Evolutionary conservation across 495 filamentous ascomycete genomes (phyloP), one percentile per base, ranked within the genome.

Genomic region (Penicillium parvum): DNA sequence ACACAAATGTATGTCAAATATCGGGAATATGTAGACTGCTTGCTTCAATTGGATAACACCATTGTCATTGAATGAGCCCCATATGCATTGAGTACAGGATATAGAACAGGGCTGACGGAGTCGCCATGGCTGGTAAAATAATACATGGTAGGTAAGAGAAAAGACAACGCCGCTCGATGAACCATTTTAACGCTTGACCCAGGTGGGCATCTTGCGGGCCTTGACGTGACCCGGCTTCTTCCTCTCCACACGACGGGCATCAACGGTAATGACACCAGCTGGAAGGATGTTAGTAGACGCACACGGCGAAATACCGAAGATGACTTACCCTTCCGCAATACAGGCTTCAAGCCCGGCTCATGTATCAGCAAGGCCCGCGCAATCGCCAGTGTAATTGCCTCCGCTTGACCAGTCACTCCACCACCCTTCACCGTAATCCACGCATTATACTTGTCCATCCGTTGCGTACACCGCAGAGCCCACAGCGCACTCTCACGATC

Each of bases 201-300:
- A 99, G 50, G 94, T 76, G 41, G 90, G 94, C 83, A 88, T 92
- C 78, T 99, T 99, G 68, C 92, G 84, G 29, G 92, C 91, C 75
- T 97, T 97, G 64, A 95, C 63, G 51, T 86, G 84, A 52, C 92
- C 92, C 17, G 89, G 79, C 80, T 99, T 99, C 84, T 99, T 99
- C 56, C 92, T 89, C 71, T 99, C 92, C 46, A 97, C 94, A 39
- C 73, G 81, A 64, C 90, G 86, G 28, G 85, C 78, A 77, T 99
- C 90, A 50, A 95, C 84, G 37, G 90, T 95, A 44, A 97, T 77
- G 60, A 82, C 86, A 40, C 92, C 92, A 60, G 91, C 94, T 98
- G 55, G 52, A 51, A 53, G 21, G 33, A 58, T 27, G 8, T 46
- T 33, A 41, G 27, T 22, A 44, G 29, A 36, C 40, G 44, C 1